Conservation (phyloP, 257 asterid genomes). For the Primulina tabacum region DNA sequence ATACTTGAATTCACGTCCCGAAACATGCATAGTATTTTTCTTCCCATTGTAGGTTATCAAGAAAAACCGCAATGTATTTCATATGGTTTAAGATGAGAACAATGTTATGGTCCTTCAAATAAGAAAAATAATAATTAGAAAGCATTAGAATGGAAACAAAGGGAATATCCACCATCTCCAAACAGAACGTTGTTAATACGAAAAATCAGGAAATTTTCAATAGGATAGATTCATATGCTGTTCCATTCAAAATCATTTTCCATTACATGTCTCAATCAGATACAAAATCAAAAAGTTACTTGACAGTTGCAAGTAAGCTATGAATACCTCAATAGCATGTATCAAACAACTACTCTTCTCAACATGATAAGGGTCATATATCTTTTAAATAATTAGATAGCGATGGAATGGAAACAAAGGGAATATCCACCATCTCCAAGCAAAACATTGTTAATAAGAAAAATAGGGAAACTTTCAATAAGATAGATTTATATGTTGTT, state of each 20-base stretch:
- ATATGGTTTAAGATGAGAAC: neutral
- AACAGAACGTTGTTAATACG: neutral
- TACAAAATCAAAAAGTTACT: neutral
- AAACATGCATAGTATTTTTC: neutral
- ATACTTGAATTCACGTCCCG: neutral
- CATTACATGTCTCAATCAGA: neutral
- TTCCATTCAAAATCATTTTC: neutral
- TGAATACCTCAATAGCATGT: no score
- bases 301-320: neutral
- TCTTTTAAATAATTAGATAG: neutral
- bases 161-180: neutral
- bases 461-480: no score
- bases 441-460: neutral
- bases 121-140: neutral
- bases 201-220: no score
- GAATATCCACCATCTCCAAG: neutral
- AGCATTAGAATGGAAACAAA: neutral
- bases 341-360: no score
- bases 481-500: neutral
- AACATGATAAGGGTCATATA: neutral
- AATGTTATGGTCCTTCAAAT: neutral
- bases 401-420: neutral
- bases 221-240: neutral
- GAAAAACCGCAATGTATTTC: neutral
- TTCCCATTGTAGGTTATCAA: neutral